Conservation (phyloP, 2,329 filamentous ascomycete genomes). For the Acarospora socialis region DNA sequence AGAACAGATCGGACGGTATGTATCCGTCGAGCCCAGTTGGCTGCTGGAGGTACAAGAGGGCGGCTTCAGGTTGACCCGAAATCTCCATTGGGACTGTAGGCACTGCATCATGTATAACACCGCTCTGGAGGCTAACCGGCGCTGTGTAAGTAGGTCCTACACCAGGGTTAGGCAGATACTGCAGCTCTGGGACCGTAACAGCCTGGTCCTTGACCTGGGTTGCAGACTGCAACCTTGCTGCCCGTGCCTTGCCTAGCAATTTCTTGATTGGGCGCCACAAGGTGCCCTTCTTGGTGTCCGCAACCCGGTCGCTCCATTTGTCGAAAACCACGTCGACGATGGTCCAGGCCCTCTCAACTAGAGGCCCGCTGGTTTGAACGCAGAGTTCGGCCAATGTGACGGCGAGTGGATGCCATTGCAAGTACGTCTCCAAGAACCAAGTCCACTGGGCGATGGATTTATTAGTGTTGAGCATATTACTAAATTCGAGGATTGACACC, state of each 20-base stretch:
- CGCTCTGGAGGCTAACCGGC: too few species aligned
- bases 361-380: slow-evolving; percentile 15
- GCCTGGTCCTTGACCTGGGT: too few species aligned
- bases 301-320: slow-evolving; percentile 31
- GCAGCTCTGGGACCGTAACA: too few species aligned
- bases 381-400: slow-evolving; percentile 41
- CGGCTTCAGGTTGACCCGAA: too few species aligned
- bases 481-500: slow-evolving; percentile 52
- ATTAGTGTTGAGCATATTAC: slow-evolving; percentile 46
- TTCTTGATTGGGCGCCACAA: slow-evolving; percentile 43
- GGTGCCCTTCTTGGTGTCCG: slow-evolving; percentile 36
- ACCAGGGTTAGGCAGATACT: too few species aligned
- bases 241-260: slow-evolving; percentile 36
- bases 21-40: too few species aligned
- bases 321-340: slow-evolving; percentile 34
- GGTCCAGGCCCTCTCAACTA: slow-evolving; percentile 37
- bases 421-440: slow-evolving; percentile 43
- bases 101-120: too few species aligned
- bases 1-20: too few species aligned
- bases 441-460: slow-evolving; percentile 37
- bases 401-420: slow-evolving; percentile 43
- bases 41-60: too few species aligned
- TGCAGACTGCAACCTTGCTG: too few species aligned
- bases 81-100: too few species aligned
- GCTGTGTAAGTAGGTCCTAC: too few species aligned